Percentiles rank a stretch among this genome's conserved stretches.
Conservation (phyloP, 2,329 filamentous ascomycete species). For the Lasiodiplodia sp. region DNA sequence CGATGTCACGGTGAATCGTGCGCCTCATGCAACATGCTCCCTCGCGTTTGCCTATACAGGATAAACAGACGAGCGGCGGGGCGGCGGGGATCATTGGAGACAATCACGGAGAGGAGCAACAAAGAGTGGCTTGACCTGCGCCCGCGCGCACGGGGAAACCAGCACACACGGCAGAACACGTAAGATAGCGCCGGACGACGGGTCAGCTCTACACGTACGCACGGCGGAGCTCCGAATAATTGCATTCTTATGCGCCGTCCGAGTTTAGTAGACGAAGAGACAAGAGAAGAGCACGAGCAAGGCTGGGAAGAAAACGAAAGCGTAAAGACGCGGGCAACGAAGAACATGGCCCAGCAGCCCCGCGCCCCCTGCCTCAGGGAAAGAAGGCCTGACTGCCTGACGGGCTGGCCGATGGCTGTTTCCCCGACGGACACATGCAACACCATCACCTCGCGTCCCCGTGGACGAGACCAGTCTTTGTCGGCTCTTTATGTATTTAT, state of each 20-base stretch:
- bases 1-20: conserved; percentile 20
- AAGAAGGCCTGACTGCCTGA: conserved; percentile 17
- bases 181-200: conserved; percentile 4
- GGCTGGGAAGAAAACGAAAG: background rate
- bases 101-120: background rate
- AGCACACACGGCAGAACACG: conserved; percentile 3
- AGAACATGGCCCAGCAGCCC: background rate
- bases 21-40: conserved; percentile 20
- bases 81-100: background rate
- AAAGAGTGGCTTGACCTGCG: background rate
- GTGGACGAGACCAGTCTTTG: background rate
- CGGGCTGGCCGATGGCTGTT: background rate
- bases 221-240: conserved; percentile 13
- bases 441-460: conserved; percentile 25
- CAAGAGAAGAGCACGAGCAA: background rate
- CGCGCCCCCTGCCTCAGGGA: conserved; percentile 5
- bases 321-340: background rate
- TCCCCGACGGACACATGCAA: conserved; percentile 9
- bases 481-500: background rate
- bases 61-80: conserved; percentile 3
- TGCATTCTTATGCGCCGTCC: conserved; percentile 5
- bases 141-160: background rate
- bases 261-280: background rate
- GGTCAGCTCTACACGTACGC: conserved; percentile 8
- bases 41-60: conserved; percentile 11